Percentiles rank a stretch among this genome's conserved stretches.
phyloP scores from a whole-genome alignment of 805 yeast species.

The Kazachstania psychrophila region DNA sequence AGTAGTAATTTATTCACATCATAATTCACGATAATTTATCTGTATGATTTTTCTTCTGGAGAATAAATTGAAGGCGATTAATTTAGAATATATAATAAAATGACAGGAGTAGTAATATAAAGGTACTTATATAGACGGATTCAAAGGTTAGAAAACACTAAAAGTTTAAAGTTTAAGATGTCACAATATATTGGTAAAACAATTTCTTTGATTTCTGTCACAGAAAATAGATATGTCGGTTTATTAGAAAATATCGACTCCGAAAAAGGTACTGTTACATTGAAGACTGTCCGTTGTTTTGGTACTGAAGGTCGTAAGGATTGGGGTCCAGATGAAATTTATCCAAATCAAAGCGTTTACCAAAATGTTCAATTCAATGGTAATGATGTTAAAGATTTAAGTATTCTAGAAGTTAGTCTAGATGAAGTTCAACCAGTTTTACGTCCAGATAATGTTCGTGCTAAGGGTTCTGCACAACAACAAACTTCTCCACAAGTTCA shows the following conservation, averaged over 20 bases:
- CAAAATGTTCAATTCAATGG: slow-evolving; percentile 83
- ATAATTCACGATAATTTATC: too few species aligned
- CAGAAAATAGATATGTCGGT: slow-evolving; percentile 66
- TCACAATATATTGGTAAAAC: slow-evolving; percentile 89
- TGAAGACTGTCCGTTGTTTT: slow-evolving; percentile 66
- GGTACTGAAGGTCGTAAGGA: slow-evolving; percentile 87
- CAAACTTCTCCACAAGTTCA: neutral
- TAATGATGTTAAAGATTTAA: slow-evolving; percentile 81
- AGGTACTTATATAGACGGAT: too few species aligned
- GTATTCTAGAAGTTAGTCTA: slow-evolving; percentile 65
- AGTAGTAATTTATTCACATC: too few species aligned
- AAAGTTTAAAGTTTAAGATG: slow-evolving; percentile 37
- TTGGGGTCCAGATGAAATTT: slow-evolving; percentile 61
- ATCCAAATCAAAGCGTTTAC: slow-evolving; percentile 58
- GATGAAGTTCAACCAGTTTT: slow-evolving; percentile 52
- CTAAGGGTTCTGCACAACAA: slow-evolving; percentile 7
- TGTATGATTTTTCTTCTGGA: too few species aligned
- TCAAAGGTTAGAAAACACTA: too few species aligned
- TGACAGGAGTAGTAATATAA: too few species aligned
- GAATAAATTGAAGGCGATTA: too few species aligned
- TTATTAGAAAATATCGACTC: slow-evolving; percentile 80
- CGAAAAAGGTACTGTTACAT: slow-evolving; percentile 80
- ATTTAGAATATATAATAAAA: too few species aligned
- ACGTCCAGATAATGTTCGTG: slow-evolving; percentile 18
- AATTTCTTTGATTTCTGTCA: slow-evolving; percentile 25